Conservation (phyloP, 441 rosid species). For the Pelargonium myrrhifolium region DNA sequence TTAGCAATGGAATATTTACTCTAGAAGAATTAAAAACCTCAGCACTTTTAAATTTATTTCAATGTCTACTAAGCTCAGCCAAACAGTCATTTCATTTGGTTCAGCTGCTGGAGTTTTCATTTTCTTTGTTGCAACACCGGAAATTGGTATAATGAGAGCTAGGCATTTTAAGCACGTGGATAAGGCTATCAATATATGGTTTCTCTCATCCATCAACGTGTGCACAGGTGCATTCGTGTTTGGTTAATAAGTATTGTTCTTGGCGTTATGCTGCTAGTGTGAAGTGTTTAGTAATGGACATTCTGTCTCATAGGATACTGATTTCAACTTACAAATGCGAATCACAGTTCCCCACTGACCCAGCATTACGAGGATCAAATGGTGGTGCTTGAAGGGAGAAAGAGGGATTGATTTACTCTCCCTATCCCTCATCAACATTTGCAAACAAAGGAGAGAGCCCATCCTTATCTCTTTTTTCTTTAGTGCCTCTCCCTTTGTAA, state of each 20-base stretch:
- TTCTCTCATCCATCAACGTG: not conserved
- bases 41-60: not conserved
- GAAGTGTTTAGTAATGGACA: too few species aligned
- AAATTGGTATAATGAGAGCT: not conserved
- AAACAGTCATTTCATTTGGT: not conserved
- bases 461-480: not conserved
- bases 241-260: not conserved
- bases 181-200: not conserved
- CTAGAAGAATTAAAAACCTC: not conserved
- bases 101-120: not conserved
- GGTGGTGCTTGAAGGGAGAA: too few species aligned
- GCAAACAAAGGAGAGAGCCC: not conserved
- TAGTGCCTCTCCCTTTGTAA: too few species aligned
- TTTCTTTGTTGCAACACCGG: not conserved
- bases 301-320: too few species aligned
- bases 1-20: not conserved
- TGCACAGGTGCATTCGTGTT: not conserved
- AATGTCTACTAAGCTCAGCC: not conserved
- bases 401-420: too few species aligned
- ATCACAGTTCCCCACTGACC: too few species aligned
- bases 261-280: too few species aligned
- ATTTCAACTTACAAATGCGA: too few species aligned
- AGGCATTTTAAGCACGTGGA: not conserved
- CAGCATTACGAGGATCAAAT: too few species aligned
- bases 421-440: too few species aligned